phyloP scores from a whole-genome alignment of 305 asterid species.

The Striga hermonthica region DNA sequence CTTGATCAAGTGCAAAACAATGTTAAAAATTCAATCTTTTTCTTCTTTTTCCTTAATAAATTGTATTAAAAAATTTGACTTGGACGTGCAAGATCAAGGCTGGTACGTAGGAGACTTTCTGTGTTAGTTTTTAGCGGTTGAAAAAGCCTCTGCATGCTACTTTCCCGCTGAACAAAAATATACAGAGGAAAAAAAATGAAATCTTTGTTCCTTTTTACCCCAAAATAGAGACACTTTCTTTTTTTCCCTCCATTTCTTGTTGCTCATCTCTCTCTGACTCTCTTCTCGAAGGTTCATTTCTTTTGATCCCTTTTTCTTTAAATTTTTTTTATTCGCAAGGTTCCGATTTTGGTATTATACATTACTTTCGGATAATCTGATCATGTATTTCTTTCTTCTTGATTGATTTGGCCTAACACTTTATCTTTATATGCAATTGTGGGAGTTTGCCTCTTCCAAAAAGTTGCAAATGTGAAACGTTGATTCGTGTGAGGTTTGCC shows the following conservation, averaged over 20 bases:
- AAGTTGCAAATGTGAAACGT: slow-evolving; percentile 25
- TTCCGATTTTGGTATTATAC: neutral
- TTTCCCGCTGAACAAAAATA: slow-evolving; percentile 41
- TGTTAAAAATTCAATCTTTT: neutral
- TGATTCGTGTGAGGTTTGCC: slow-evolving; percentile 31
- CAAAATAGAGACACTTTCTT: slow-evolving; percentile 16
- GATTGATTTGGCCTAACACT: neutral
- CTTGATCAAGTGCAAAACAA: no score
- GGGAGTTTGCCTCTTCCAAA: slow-evolving; percentile 34
- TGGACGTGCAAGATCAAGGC: slow-evolving; percentile 43
- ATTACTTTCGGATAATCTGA: neutral
- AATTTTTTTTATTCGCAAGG: neutral
- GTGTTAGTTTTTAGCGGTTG: slow-evolving; percentile 39
- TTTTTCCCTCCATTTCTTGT: slow-evolving; percentile 33
- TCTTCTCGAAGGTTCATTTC: slow-evolving; percentile 31
- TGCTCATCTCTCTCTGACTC: slow-evolving; percentile 8
- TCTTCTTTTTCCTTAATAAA: no score
- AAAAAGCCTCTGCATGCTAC: slow-evolving; percentile 34
- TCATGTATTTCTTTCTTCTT: neutral
- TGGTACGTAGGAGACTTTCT: slow-evolving; percentile 34
- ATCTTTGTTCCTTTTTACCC: neutral
- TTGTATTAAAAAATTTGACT: neutral
- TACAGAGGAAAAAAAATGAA: slow-evolving; percentile 27
- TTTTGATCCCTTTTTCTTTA: neutral
- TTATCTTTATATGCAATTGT: neutral